Evolutionary conservation across 257 asterid genomes (phyloP).

Genomic region (Nicotiana tomentosiformis): DNA sequence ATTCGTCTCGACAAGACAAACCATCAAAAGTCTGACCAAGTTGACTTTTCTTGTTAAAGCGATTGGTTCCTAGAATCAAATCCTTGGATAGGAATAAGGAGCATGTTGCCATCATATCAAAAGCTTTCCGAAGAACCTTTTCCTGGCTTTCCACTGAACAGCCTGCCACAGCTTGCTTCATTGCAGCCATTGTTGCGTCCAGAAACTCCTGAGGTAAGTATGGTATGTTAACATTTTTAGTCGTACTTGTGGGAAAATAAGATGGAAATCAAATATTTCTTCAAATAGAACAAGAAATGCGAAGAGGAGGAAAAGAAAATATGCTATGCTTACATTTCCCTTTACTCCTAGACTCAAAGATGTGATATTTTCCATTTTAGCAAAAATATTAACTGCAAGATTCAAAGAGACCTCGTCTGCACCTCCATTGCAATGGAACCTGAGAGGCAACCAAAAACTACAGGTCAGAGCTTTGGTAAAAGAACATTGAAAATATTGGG

Average conservation of each 20-base stretch:
- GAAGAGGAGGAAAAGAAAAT: not conserved
- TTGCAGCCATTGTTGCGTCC: slow-evolving; percentile 54
- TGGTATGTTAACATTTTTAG: not conserved
- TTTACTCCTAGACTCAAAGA: slow-evolving; percentile 27
- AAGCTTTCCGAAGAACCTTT: slow-evolving; percentile 48
- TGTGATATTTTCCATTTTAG: slow-evolving; percentile 39
- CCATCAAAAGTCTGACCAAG: slow-evolving; percentile 19
- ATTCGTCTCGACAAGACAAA: slow-evolving; percentile 43
- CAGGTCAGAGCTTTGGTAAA: slow-evolving; percentile 10
- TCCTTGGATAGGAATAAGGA: slow-evolving; percentile 25
- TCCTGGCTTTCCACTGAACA: slow-evolving; percentile 68
- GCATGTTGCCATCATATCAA: slow-evolving; percentile 40
- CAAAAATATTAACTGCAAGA: slow-evolving; percentile 57
- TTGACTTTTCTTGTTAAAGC: slow-evolving; percentile 7
- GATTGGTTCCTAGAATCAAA: slow-evolving; percentile 12
- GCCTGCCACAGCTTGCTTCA: slow-evolving; percentile 68
- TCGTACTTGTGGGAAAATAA: not conserved
- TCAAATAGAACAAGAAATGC: not conserved
- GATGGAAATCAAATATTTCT: not conserved
- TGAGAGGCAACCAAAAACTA: slow-evolving; percentile 27
- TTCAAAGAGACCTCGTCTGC: slow-evolving; percentile 61
- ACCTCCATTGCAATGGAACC: slow-evolving; percentile 59
- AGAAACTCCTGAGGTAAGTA: slow-evolving; percentile 50
- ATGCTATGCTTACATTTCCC: slow-evolving; percentile 29
- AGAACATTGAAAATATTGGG: not conserved